Percentiles rank a stretch among this genome's conserved stretches.
Evolutionary conservation across 768 basidiomycete species (phyloP).

Genomic region (Ramaria rubella): DNA sequence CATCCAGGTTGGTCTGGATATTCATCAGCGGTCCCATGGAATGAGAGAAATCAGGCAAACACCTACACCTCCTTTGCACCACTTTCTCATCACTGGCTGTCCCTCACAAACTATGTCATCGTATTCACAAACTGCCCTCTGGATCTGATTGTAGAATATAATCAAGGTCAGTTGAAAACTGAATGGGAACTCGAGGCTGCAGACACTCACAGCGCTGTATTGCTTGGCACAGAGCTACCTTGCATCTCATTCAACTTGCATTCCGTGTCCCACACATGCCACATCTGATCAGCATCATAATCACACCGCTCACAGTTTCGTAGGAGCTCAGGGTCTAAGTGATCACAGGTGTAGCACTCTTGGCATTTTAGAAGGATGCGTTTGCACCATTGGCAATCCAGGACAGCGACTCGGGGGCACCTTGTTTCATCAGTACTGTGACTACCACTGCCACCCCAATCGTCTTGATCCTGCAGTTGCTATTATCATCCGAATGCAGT

Average conservation of each 20-base stretch:
- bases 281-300: conserved; percentile 1
- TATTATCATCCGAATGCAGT: not conserved
- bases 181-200: no score
- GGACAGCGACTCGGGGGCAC: not conserved
- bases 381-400: not conserved
- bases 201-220: not conserved
- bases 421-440: no score
- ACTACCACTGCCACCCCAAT: not conserved
- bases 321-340: not conserved
- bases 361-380: not conserved
- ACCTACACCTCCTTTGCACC: not conserved
- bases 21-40: not conserved
- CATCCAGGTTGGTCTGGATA: not conserved
- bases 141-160: not conserved
- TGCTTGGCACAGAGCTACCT: not conserved
- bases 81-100: not conserved
- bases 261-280: not conserved
- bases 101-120: not conserved
- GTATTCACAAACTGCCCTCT: not conserved
- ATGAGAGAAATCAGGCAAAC: not conserved
- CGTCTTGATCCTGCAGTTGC: no score
- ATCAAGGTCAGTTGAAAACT: no score
- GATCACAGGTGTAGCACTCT: no score
- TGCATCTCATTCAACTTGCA: not conserved
- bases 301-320: not conserved